Evolutionary conservation across 176 grass and related monocot species (phyloP).

Genomic region (Aegilops tauschii): DNA sequence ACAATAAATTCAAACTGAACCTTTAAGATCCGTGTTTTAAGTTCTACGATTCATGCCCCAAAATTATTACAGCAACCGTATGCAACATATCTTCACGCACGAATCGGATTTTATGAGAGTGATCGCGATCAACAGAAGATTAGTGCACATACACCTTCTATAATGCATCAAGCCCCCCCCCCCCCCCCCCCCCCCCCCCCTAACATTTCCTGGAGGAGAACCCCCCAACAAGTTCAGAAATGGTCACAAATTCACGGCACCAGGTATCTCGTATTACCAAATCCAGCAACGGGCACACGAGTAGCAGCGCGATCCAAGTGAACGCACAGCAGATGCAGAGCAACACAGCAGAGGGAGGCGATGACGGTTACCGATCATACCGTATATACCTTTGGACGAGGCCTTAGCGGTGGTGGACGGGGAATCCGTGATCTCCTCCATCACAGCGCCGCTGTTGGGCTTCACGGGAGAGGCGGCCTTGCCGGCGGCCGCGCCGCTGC

Average conservation of each 20-base stretch:
- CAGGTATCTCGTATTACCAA: neutral
- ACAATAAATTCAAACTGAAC: neutral
- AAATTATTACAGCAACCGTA: neutral
- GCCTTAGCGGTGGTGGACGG: constrained; percentile 60
- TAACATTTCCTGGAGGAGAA: neutral
- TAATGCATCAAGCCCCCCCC: too few species aligned
- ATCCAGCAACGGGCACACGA: neutral
- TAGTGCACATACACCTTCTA: neutral
- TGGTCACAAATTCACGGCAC: neutral
- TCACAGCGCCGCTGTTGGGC: constrained; percentile 42
- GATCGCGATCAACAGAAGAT: neutral
- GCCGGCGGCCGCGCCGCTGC: neutral
- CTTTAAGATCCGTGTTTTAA: neutral
- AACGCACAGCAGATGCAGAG: neutral
- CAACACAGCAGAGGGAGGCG: neutral
- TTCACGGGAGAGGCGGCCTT: neutral
- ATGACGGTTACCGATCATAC: neutral
- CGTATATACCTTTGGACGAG: constrained; percentile 70
- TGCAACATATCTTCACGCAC: neutral
- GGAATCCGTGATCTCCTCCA: constrained; percentile 57
- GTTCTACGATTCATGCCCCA: neutral
- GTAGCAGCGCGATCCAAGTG: neutral
- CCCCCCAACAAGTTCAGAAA: neutral
- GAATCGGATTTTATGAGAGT: neutral
- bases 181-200: too few species aligned